Evolutionary conservation across 1,284 basidiomycete genomes (phyloP), one percentile per base, ranked within the genome.

Genomic region (Leccinum subrobustum): DNA sequence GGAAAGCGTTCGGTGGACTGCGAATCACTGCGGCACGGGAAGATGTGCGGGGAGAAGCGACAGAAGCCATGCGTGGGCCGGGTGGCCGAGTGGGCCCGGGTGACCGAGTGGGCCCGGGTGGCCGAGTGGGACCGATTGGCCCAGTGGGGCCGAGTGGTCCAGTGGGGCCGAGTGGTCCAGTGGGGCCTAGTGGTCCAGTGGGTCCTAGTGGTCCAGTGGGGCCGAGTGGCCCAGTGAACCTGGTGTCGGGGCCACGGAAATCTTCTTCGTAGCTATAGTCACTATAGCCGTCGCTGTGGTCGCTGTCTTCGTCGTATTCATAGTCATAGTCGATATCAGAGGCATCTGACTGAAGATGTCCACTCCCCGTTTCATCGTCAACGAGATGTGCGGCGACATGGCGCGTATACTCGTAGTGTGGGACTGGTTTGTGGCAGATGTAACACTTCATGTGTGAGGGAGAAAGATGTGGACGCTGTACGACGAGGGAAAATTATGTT

Each of bases 381-480:
- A 35, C 16, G 35, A 55, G 50, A 51, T 65, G 62, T 7, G 61
- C 65, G 27, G 50, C 51, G 47, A 70, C 16, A 59, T 69, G 68
- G 7, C 6, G 57, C 6, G 25, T 52, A 31, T 62, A 70, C 16
- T 70, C 52, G 47, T 59, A 25, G 20, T n/a, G 60, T 37, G 58
- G 1, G 29, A 69, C 4, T 8, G 9, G 3, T n/a, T 29, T 12
- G 33, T 62, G 48, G 48, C 67, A 69, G 27, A 70, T 60, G 44
- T 62, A 56, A 12, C 67, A 69, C 56, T 61, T 50, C 59, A 66
- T 68, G n/a, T 5, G 39, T 42, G 39, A 44, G 9, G 39, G 18
- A 44, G 42, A 12, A 20, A 44, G 18, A 44, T 44, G 16, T 44
- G 42, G 9, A 42, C 3, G 39, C 16, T 44, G 42, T 44, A 20